Percentiles rank a stretch among this genome's conserved stretches.
These are phyloP conservation scores for Microdochium bolleyi DNA, from an alignment of 2,329 filamentous ascomycete species.

Conservation along the genomic window DNA sequence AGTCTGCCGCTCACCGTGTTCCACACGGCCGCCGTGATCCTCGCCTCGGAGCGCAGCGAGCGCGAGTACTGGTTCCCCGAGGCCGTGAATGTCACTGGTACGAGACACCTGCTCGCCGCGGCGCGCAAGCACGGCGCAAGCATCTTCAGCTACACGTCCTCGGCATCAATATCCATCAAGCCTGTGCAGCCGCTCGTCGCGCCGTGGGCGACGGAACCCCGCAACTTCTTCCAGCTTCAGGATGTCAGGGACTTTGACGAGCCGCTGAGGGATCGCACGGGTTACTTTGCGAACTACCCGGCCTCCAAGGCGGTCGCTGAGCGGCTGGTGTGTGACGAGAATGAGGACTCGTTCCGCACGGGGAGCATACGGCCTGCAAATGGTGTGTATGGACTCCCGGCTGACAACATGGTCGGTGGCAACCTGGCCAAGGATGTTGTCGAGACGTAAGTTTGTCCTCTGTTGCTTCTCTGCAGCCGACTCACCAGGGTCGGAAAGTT, in stretches of 20 bases:
- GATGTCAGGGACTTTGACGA: constrained; percentile 33
- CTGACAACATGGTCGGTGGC: constrained; percentile 34
- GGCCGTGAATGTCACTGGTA: constrained; percentile 42
- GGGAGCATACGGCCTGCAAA: constrained; percentile 44
- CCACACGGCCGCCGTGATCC: constrained; percentile 47
- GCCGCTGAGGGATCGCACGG: constrained; percentile 26
- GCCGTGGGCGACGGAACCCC: constrained; percentile 32
- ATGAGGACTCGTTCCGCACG: constrained; percentile 31
- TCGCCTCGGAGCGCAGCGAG: constrained; percentile 37
- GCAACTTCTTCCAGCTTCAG: constrained; percentile 33
- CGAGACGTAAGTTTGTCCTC: constrained; percentile 37
- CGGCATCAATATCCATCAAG: constrained; percentile 34
- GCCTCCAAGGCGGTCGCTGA: constrained; percentile 43
- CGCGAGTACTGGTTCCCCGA: constrained; percentile 34
- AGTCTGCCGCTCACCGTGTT: constrained; percentile 45
- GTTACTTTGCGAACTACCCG: constrained; percentile 43
- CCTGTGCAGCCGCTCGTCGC: constrained; percentile 32
- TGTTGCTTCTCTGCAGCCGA: neutral
- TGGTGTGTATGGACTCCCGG: constrained; percentile 42
- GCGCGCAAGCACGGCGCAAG: constrained; percentile 36
- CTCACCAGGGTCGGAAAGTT: neutral
- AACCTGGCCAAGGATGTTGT: constrained; percentile 27
- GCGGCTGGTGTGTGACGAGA: constrained; percentile 33
- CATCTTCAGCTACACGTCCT: constrained; percentile 45
- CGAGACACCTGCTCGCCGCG: constrained; percentile 37